Conservation (phyloP, 2,329 filamentous ascomycete genomes). For the Geosmithia morbida region DNA sequence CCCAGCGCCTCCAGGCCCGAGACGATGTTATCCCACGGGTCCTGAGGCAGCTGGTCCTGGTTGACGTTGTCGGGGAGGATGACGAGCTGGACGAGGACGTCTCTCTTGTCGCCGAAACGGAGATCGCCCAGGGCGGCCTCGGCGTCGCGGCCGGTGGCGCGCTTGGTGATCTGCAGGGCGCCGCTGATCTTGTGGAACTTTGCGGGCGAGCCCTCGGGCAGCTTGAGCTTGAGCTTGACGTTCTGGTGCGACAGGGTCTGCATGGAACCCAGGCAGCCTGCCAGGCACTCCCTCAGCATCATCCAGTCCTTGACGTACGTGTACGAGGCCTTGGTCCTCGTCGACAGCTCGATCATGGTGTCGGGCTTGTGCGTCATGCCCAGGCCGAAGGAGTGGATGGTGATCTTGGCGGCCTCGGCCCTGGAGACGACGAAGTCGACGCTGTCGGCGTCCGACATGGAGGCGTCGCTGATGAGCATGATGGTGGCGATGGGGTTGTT, state of each 20-base stretch:
- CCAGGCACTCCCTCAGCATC: conserved; percentile 95
- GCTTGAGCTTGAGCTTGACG: conserved; percentile 82
- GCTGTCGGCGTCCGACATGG: conserved; percentile 83
- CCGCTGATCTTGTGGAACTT: conserved; percentile 99
- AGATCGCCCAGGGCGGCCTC: conserved; percentile 87
- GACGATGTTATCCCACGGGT: conserved; percentile 94
- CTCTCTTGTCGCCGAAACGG: conserved; percentile 85
- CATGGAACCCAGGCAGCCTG: conserved; percentile 79
- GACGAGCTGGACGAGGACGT: conserved; percentile 86
- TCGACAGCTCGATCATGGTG: conserved; percentile 95
- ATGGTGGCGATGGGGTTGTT: conserved; percentile 93
- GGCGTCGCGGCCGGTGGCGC: conserved; percentile 84
- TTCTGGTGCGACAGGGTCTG: conserved; percentile 97
- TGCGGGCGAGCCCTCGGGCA: conserved; percentile 91
- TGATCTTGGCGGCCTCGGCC: conserved; percentile 93
- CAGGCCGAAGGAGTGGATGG: conserved; percentile 91
- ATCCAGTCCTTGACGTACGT: conserved; percentile 99
- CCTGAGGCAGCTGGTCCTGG: conserved; percentile 77
- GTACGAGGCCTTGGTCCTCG: conserved; percentile 89
- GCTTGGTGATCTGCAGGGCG: conserved; percentile 89
- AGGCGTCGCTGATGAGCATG: conserved; percentile 92
- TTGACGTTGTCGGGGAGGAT: conserved; percentile 75
- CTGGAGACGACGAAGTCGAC: conserved; percentile 96
- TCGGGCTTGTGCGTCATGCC: conserved; percentile 97
- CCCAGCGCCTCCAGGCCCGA: conserved; percentile 89